phyloP scores from a whole-genome alignment of 108 stramenopile species.

The Skeletonema menzelii region DNA sequence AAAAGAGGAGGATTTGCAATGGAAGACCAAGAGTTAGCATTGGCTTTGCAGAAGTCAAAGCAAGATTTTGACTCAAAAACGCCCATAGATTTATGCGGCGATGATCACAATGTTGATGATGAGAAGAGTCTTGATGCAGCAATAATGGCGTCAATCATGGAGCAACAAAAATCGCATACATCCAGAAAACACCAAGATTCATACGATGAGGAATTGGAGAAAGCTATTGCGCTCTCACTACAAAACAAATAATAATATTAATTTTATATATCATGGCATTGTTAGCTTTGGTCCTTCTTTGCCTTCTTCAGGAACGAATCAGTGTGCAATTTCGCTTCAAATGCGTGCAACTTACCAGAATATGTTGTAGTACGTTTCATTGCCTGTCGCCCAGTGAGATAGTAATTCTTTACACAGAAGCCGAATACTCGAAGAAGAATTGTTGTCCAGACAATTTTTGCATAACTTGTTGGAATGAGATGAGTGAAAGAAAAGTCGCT shows the following conservation, averaged over 20 bases:
- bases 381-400: slow-evolving; percentile 81
- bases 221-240: slow-evolving; percentile 43
- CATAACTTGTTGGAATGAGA: slow-evolving; percentile 62
- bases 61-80: slow-evolving; percentile 14
- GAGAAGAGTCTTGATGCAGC: slow-evolving; percentile 14
- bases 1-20: neutral
- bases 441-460: slow-evolving; percentile 83
- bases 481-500: slow-evolving; percentile 43
- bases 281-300: slow-evolving; percentile 14
- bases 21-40: slow-evolving; percentile 4
- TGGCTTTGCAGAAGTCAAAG: slow-evolving; percentile 20
- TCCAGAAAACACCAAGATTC: neutral
- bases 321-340: slow-evolving; percentile 79
- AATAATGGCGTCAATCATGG: slow-evolving; percentile 26
- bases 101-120: neutral
- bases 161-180: neutral
- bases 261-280: neutral
- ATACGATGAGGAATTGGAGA: slow-evolving; percentile 34
- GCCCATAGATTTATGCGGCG: neutral
- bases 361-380: slow-evolving; percentile 83
- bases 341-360: slow-evolving; percentile 83
- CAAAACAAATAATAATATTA: slow-evolving; percentile 14
- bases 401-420: slow-evolving; percentile 89
- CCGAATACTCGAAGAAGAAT: slow-evolving; percentile 78
- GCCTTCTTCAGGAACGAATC: slow-evolving; percentile 68